A percentile compares a stretch with the other conserved stretches of the same genome.
Conservation (phyloP, 331 rosid species). For the Malus hybrid region DNA sequence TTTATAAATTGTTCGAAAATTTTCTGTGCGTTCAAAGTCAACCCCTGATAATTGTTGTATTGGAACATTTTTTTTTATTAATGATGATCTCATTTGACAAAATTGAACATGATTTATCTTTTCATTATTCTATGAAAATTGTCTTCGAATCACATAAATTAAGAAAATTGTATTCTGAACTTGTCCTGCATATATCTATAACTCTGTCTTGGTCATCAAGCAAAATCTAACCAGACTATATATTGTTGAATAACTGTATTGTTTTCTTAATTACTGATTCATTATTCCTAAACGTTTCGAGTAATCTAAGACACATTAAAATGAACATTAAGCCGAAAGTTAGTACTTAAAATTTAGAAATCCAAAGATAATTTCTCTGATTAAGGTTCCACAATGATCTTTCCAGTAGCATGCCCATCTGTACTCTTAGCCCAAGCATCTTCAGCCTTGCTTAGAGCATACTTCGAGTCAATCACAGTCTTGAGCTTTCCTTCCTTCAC, state of each 20-base stretch:
- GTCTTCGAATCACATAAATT: not conserved
- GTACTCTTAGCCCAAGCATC: slow-evolving; percentile 83
- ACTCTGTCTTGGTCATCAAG: not conserved
- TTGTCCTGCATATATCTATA: not conserved
- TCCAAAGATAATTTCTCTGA: not conserved
- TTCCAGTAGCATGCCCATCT: slow-evolving; percentile 80
- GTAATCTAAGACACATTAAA: too few relatives aligned
- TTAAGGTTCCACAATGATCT: slow-evolving; percentile 58
- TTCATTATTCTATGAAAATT: not conserved
- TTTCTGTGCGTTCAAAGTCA: slow-evolving; percentile 9
- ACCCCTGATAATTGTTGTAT: not conserved
- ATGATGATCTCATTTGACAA: not conserved
- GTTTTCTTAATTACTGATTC: too few relatives aligned
- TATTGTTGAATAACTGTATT: not conserved
- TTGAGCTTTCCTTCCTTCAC: slow-evolving; percentile 62
- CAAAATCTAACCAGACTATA: not conserved
- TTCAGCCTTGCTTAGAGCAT: slow-evolving; percentile 59
- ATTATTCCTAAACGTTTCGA: too few relatives aligned
- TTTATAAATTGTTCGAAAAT: not conserved
- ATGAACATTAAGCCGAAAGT: too few relatives aligned
- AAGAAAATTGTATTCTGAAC: not conserved
- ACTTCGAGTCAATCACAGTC: slow-evolving; percentile 53
- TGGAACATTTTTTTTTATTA: not conserved
- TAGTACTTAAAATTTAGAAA: too few relatives aligned
- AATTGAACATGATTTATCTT: not conserved